These are phyloP conservation scores for Fonsecaea pedrosoi DNA, from an alignment of 2,329 filamentous ascomycete genomes.

Conservation along the genomic window DNA sequence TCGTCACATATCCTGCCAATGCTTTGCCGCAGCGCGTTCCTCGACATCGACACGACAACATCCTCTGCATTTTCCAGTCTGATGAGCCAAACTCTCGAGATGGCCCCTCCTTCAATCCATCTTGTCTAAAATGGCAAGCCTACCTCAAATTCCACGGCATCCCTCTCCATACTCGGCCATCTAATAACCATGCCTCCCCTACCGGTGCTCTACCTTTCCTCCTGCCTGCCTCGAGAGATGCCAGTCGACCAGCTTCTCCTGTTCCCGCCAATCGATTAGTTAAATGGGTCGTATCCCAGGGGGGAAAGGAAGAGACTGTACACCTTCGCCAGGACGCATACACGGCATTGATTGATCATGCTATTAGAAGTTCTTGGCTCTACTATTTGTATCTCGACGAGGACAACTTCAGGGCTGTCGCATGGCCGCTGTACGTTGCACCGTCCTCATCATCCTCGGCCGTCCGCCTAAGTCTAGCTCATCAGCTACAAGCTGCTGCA, in stretches of 20 bases:
- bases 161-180: slow-evolving; percentile 70
- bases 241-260: slow-evolving; percentile 46
- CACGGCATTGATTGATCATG: slow-evolving; percentile 74
- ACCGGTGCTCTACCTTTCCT: slow-evolving; percentile 88
- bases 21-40: slow-evolving; percentile 70
- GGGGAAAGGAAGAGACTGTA: slow-evolving; percentile 57
- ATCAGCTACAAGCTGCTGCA: slow-evolving; percentile 75
- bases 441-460: slow-evolving; percentile 65
- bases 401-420: slow-evolving; percentile 69
- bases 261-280: slow-evolving; percentile 71
- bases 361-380: slow-evolving; percentile 86
- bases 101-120: slow-evolving; percentile 84
- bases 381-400: slow-evolving; percentile 80
- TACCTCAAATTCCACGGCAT: slow-evolving; percentile 80
- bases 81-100: slow-evolving; percentile 62
- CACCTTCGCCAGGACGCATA: slow-evolving; percentile 74
- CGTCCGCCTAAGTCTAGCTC: slow-evolving; percentile 68
- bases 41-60: slow-evolving; percentile 56
- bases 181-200: slow-evolving; percentile 92
- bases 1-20: slow-evolving; percentile 76
- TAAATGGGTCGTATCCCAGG: slow-evolving; percentile 63
- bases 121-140: slow-evolving; percentile 96
- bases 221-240: slow-evolving; percentile 58
- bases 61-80: slow-evolving; percentile 79
- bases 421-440: slow-evolving; percentile 73